A percentile compares a stretch with the other conserved stretches of the same genome.
Evolutionary conservation across 108 stramenopile species (phyloP).

Genomic region (Skeletonema potamos): DNA sequence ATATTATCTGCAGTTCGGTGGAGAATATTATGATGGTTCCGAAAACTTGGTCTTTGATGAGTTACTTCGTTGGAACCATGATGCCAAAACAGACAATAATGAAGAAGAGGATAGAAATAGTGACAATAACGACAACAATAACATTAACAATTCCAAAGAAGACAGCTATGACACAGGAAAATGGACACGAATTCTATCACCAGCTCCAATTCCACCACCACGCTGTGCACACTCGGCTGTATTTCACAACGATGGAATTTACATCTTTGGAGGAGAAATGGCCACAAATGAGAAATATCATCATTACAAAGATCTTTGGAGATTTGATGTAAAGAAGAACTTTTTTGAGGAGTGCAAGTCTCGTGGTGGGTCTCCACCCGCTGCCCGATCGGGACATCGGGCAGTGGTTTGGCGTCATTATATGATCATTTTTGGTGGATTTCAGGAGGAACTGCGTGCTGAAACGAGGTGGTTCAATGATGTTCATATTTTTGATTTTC

Average conservation of each 20-base stretch:
- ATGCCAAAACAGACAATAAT: conserved; percentile 19
- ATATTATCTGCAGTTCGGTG: conserved; percentile 85
- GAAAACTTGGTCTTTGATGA: conserved; percentile 92
- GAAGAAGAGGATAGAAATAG: conserved; percentile 18
- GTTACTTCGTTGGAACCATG: conserved; percentile 73
- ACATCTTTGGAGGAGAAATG: conserved; percentile 95
- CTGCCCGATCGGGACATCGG: conserved; percentile 89
- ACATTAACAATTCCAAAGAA: conserved; percentile 43
- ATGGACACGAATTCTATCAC: conserved; percentile 82
- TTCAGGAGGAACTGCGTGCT: conserved; percentile 86
- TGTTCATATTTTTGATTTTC: conserved; percentile 76
- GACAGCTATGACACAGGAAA: conserved; percentile 17
- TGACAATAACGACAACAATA: conserved; percentile 31
- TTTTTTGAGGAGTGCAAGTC: conserved; percentile 83
- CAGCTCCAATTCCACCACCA: conserved; percentile 74
- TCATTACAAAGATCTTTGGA: conserved; percentile 96
- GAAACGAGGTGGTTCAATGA: conserved; percentile 84
- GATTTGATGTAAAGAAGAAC: conserved; percentile 77
- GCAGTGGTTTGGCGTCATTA: conserved; percentile 90
- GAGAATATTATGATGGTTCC: conserved; percentile 95
- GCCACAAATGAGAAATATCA: conserved; percentile 93
- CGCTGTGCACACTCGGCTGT: conserved; percentile 94
- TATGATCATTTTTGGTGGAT: conserved; percentile 96
- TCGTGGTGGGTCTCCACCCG: conserved; percentile 62
- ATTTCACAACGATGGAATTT: conserved; percentile 84